Base-by-base conservation (phyloP, 106 monocot genomes). In the Triglochin maritima region DNA sequence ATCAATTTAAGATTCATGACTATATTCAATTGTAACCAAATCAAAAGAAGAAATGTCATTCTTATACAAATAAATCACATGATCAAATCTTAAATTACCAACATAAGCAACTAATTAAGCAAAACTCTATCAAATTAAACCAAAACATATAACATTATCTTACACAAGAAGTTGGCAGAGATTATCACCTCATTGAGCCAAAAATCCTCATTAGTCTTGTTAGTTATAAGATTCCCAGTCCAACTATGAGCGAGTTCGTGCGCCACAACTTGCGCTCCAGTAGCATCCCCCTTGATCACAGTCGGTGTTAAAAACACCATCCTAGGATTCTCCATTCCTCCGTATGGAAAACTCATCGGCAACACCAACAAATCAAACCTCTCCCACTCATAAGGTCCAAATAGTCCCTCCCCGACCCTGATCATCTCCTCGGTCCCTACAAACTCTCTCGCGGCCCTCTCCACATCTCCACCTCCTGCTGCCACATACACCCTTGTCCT, bases 241-340 rank as follows among this genome's bases (percentile, higher is more conserved):
- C 95, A 96, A 79, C 95, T 96, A 44, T 96, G 95, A 2, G 95
- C 95, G 45, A 96, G 95, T 74, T 96, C 95, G 54, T 96, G 95
- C 7, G 90, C 90, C 29, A 96, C 90, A 49, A 96, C 90, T 80
- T 90, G 95, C 3, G 90, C 90, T n/a, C 95, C 95, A 0, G 81
- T 75, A 3, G 70, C 90, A 54, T 96, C 90, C 46, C 95, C 95
- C 59, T 79, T 82, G 73, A 96, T 90, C 15, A 96, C 90, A 1
- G 85, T 87, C 7, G 95, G 95, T 0, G 95, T 96, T 12, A 96
- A 73, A 75, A 96, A 96, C 53, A 90, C 90, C 87, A 90, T 87
- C 63, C 79, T 72, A 2, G 95, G 95, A 68, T 96, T 96, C 85
- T 96, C 95, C 95, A 96, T 96, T 46, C 95, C 95, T 2, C 87